Evolutionary conservation across 1,284 basidiomycete genomes (phyloP).

Genomic region (Ceratobasidium sp.): DNA sequence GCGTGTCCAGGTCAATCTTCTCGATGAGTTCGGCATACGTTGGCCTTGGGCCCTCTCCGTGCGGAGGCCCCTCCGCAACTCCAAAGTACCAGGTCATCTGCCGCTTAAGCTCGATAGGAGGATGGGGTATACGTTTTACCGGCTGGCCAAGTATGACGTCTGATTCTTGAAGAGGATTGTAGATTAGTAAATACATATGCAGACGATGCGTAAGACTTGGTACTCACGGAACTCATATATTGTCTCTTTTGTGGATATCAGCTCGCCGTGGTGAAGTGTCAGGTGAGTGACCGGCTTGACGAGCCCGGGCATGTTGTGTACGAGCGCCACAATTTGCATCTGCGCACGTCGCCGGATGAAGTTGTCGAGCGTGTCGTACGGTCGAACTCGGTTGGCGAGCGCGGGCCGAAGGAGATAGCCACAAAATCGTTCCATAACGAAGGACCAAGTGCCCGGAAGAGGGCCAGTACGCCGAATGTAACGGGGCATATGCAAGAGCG

Average conservation of each 20-base stretch:
- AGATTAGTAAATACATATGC: neutral
- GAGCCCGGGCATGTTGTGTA: constrained; percentile 12
- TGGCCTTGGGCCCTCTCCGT: neutral
- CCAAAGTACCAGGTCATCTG: constrained; percentile 22
- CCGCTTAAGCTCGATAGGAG: neutral
- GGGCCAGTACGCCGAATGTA: constrained; percentile 52
- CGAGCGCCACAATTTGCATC: constrained; percentile 44
- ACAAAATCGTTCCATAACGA: constrained; percentile 58
- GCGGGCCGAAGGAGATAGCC: constrained; percentile 51
- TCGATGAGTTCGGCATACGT: neutral
- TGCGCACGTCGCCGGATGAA: constrained; percentile 52
- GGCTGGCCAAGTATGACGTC: constrained; percentile 8
- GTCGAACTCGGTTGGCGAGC: constrained; percentile 52
- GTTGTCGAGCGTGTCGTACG: constrained; percentile 54
- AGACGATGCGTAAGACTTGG: neutral
- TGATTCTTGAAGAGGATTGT: neutral
- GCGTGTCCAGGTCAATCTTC: neutral
- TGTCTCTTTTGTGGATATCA: constrained; percentile 9
- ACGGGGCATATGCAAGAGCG: constrained; percentile 51
- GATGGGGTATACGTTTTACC: neutral
- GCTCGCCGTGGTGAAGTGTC: neutral
- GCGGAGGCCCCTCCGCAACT: neutral
- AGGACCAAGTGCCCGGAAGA: constrained; percentile 63
- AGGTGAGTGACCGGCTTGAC: neutral
- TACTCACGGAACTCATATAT: constrained; percentile 19